These are phyloP conservation scores for Ettlia oleoabundans DNA, from an alignment of 139 green algal species.

Conservation along the genomic window DNA sequence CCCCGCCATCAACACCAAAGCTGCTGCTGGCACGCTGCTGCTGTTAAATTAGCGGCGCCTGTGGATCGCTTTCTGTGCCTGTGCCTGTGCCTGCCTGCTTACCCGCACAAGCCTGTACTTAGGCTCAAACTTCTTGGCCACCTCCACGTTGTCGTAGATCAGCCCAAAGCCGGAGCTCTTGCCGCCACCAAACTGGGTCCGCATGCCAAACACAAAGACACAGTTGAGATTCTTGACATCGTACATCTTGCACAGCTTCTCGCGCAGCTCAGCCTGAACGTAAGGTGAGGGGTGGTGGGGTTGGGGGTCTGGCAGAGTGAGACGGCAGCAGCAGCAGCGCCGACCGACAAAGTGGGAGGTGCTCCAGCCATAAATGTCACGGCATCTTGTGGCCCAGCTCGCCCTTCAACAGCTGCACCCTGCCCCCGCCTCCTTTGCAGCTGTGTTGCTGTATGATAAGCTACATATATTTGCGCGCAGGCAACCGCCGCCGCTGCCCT, in stretches of 20 bases:
- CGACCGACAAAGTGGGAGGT: too few relatives aligned
- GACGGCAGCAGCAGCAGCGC: not conserved
- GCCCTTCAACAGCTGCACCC: too few relatives aligned
- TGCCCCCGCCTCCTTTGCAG: too few relatives aligned
- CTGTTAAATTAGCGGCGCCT: too few relatives aligned
- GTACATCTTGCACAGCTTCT: constrained; percentile 97
- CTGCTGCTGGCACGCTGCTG: not conserved
- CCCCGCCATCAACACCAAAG: not conserved
- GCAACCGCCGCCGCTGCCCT: not conserved
- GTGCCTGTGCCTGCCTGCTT: too few relatives aligned
- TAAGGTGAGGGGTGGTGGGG: not conserved
- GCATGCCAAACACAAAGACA: constrained; percentile 97
- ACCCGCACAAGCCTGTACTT: constrained; percentile 95
- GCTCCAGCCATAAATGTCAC: too few relatives aligned
- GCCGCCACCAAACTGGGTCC: constrained; percentile 99
- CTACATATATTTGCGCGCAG: not conserved
- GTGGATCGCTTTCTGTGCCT: too few relatives aligned
- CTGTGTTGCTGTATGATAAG: not conserved
- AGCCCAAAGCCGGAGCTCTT: constrained; percentile 99
- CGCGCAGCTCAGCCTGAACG: constrained; percentile 82
- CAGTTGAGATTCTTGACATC: constrained; percentile 87
- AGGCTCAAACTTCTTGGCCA: constrained; percentile 98
- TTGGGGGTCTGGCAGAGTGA: not conserved
- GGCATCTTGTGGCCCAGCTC: too few relatives aligned
- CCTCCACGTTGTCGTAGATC: constrained; percentile 97